These are phyloP conservation scores for Trichoderma asperellum DNA, from an alignment of 2,329 filamentous ascomycete species.

Conservation along the genomic window DNA sequence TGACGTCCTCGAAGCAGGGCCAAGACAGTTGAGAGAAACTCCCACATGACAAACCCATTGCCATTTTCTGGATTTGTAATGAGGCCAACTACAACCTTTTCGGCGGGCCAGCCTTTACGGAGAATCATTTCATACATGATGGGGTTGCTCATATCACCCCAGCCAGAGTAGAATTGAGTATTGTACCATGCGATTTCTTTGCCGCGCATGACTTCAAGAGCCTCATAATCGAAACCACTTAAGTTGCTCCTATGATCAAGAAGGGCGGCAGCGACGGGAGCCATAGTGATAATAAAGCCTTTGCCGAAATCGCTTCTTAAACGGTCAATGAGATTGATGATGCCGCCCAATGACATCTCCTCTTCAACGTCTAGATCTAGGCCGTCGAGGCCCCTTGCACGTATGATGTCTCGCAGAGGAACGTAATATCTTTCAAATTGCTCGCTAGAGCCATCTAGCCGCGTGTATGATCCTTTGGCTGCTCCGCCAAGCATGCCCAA, in stretches of 20 bases:
- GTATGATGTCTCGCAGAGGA: conserved; percentile 69
- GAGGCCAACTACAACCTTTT: conserved; percentile 77
- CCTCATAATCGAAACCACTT: conserved; percentile 79
- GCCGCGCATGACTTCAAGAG: conserved; percentile 70
- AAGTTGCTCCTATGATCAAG: conserved; percentile 62
- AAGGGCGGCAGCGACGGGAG: conserved; percentile 77
- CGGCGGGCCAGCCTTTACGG: conserved; percentile 69
- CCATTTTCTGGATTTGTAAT: conserved; percentile 80
- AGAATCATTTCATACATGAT: conserved; percentile 56
- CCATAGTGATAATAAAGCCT: conserved; percentile 76
- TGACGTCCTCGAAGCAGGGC: conserved; percentile 53
- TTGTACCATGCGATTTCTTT: conserved; percentile 82
- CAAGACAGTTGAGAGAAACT: conserved; percentile 52
- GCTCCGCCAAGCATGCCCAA: conserved; percentile 88
- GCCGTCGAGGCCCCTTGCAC: conserved; percentile 65
- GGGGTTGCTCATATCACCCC: conserved; percentile 62
- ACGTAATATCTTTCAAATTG: conserved; percentile 75
- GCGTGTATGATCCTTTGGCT: conserved; percentile 70
- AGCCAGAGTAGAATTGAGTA: conserved; percentile 90
- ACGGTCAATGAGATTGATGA: conserved; percentile 69
- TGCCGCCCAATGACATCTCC: conserved; percentile 66
- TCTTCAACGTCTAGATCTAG: conserved; percentile 84
- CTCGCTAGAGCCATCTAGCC: conserved; percentile 58
- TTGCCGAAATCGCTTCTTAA: conserved; percentile 70
- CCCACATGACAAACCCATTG: conserved; percentile 52